phyloP scores from a whole-genome alignment of 441 rosid species.

The Mallotus japonicus region DNA sequence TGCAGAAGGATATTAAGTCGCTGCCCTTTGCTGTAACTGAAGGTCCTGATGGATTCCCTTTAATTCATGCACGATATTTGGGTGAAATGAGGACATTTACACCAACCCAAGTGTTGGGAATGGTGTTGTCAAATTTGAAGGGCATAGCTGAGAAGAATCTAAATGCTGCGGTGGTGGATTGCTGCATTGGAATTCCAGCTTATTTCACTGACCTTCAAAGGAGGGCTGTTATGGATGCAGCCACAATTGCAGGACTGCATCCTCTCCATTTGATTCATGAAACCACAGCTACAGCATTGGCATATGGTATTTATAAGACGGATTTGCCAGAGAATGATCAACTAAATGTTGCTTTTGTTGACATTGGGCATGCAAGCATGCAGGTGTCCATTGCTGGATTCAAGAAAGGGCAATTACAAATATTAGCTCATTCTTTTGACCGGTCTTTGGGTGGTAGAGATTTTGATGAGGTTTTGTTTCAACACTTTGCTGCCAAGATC shows the following conservation, averaged over 20 bases:
- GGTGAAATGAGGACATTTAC: slow-evolving; percentile 77
- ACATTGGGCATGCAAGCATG: slow-evolving; percentile 88
- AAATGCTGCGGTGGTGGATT: slow-evolving; percentile 85
- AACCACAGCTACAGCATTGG: slow-evolving; percentile 93
- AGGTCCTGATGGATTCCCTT: slow-evolving; percentile 85
- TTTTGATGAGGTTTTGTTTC: slow-evolving; percentile 83
- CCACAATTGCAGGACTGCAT: slow-evolving; percentile 88
- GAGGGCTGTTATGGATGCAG: slow-evolving; percentile 93
- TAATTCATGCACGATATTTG: slow-evolving; percentile 77
- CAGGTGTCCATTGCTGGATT: slow-evolving; percentile 95
- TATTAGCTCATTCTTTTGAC: slow-evolving; percentile 77
- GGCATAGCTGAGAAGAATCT: slow-evolving; percentile 81
- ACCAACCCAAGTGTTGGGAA: slow-evolving; percentile 88
- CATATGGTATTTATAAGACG: slow-evolving; percentile 94
- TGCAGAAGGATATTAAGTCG: slow-evolving; percentile 79
- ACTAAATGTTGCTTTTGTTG: slow-evolving; percentile 89
- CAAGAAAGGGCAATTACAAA: slow-evolving; percentile 77
- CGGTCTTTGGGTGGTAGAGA: slow-evolving; percentile 89
- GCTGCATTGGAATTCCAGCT: slow-evolving; percentile 93
- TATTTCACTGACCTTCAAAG: slow-evolving; percentile 94
- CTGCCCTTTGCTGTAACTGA: slow-evolving; percentile 69
- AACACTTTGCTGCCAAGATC: slow-evolving; percentile 74
- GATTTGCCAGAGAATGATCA: slow-evolving; percentile 86
- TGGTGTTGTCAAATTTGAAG: slow-evolving; percentile 82
- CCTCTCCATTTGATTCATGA: slow-evolving; percentile 87